These are phyloP conservation scores for Chiua sp. DNA, from an alignment of 1,284 basidiomycete species.

Conservation along the genomic window DNA sequence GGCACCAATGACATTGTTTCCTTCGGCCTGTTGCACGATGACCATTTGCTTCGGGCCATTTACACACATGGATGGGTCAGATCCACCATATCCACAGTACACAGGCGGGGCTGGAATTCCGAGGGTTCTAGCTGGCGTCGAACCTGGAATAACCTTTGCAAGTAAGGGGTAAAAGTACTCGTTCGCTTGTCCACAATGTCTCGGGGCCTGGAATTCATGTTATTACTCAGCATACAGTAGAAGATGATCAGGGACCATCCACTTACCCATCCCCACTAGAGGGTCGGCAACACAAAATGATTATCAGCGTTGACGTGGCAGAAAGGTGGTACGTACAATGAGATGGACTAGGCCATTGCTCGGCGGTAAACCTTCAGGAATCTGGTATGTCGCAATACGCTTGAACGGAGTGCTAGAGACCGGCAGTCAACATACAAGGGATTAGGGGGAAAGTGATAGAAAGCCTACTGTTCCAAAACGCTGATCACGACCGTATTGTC, in stretches of 20 bases:
- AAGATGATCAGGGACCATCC: neutral
- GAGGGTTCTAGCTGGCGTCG: conserved; percentile 2
- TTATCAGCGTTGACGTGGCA: neutral
- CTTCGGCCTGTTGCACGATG: conserved; percentile 8
- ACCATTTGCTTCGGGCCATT: conserved; percentile 14
- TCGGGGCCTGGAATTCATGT: conserved; percentile 4
- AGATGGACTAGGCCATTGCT: neutral
- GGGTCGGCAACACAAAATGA: neutral
- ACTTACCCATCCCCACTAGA: conserved; percentile 25
- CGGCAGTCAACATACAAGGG: neutral
- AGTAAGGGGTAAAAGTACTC: conserved; percentile 7
- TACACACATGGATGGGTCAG: conserved; percentile 2
- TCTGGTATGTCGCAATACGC: neutral
- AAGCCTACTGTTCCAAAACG: conserved; percentile 4
- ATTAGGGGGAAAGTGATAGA: too few relatives aligned
- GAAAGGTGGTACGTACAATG: conserved; percentile 8
- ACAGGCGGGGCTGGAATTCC: neutral
- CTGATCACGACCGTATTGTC: conserved; percentile 7
- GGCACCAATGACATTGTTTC: conserved; percentile 13
- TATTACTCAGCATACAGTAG: conserved; percentile 4
- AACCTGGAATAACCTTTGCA: neutral
- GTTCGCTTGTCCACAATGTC: conserved; percentile 14
- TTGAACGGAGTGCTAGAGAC: conserved; percentile 16
- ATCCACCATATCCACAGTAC: conserved; percentile 9
- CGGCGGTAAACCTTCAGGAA: conserved; percentile 19